Base-by-base conservation (phyloP, 495 filamentous ascomycete species). In the Daldinia decipiens region DNA sequence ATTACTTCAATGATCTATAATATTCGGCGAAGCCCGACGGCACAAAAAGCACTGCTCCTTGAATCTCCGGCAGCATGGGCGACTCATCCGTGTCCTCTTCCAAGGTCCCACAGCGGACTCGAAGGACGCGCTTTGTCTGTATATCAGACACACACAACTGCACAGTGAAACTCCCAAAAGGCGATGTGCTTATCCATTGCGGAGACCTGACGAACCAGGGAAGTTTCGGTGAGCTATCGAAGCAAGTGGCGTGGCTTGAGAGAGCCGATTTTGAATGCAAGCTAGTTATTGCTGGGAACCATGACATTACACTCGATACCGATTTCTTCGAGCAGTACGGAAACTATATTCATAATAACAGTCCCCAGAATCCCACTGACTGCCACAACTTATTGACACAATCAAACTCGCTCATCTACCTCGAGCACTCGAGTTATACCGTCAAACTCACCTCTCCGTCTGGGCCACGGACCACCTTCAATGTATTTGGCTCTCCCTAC, bases 121-220 rank as follows among this genome's bases (percentile, higher is more conserved):
- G 78, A 40, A 76, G 79, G 21, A 82, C 83, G 0, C 76, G 82
- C 50, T 76, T 84, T 51, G 82, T 85, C 43, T 98, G 94, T 76
- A 90, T 98, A 62, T 94, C 94, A 7, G 95, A 98, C 80, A 97
- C 94, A 2, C 95, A 98, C 79, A 89, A 93, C 78, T 87, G 85
- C 69, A 83, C 80, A 7, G 74, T 84, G 68, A 83, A 85, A 26
- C 81, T 97, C 2, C 95, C 95, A 5, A 84, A 87, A 27, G 95
- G 94, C 13, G 95, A 98, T 72, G 87, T 98, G 3, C 82, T 98
- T 17, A 91, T 98, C 43, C 95, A 98, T 73, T 92, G 94, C 7
- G 95, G 95, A 7, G 95, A 98, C 77, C 83, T 98, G 39, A 90
- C 90, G 45, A 95, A 95, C 67, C 86, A 88, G 72, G 95, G 95